Conservation (phyloP, 306 rosid genomes). For the Trifolium pratense region DNA sequence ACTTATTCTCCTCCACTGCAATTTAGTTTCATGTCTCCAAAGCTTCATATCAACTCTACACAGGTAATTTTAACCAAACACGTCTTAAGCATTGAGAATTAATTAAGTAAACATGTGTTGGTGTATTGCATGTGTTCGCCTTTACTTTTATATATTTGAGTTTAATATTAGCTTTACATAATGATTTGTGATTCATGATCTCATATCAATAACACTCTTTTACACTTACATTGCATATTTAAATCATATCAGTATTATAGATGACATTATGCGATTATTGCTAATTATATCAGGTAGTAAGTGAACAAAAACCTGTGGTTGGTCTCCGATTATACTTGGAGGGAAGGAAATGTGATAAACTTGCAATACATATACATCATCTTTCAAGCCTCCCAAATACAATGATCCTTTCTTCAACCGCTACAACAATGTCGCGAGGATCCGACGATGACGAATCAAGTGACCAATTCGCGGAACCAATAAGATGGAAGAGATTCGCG, state of each 20-base stretch:
- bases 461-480: conserved; percentile 67
- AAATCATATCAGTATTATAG: neutral
- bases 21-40: conserved; percentile 81
- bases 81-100: neutral
- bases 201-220: neutral
- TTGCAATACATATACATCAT: conserved; percentile 83
- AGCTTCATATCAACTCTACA: conserved; percentile 60
- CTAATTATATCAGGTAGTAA: conserved; percentile 64
- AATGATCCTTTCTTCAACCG: conserved; percentile 55
- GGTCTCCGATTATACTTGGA: conserved; percentile 89
- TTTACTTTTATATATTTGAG: conserved; percentile 8
- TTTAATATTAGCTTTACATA: neutral
- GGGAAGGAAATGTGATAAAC: conserved; percentile 76
- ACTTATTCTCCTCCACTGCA: conserved; percentile 68
- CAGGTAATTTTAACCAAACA: conserved; percentile 60
- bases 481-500: conserved; percentile 89
- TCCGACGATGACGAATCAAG: conserved; percentile 65
- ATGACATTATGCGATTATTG: conserved; percentile 22
- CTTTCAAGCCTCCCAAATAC: conserved; percentile 88
- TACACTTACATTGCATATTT: neutral
- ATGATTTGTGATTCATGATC: neutral
- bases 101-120: conserved; percentile 19
- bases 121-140: neutral
- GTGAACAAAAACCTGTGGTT: conserved; percentile 80
- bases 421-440: conserved; percentile 69